A percentile compares a stretch with the other conserved stretches of the same genome.
Evolutionary conservation across 345 rosid genomes (phyloP).

Genomic region (Ailanthus altissimus): DNA sequence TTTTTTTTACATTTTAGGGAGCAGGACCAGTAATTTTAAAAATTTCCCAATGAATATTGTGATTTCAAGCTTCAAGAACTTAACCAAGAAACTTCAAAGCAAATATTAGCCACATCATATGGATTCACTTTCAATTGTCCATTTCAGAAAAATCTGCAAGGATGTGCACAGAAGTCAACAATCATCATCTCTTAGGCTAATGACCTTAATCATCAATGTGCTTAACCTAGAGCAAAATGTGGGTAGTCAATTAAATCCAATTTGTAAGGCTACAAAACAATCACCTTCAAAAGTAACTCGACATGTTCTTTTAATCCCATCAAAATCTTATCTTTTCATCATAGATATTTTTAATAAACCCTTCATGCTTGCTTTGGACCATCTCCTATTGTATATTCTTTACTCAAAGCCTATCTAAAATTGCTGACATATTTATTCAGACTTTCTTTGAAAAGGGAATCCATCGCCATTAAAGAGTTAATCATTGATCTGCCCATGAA

Average conservation of each 20-base stretch:
- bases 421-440: no score
- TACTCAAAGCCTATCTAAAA: neutral
- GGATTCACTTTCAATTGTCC: neutral
- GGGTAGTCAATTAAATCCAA: constrained; percentile 5
- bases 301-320: neutral
- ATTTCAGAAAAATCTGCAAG: neutral
- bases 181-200: neutral
- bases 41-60: neutral
- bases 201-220: neutral
- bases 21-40: neutral
- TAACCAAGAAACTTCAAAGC: no score
- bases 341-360: neutral
- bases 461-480: neutral
- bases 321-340: neutral
- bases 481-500: neutral
- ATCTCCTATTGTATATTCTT: neutral
- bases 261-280: neutral
- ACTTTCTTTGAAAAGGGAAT: neutral
- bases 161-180: neutral
- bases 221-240: neutral
- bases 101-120: neutral
- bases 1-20: neutral
- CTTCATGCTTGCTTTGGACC: neutral
- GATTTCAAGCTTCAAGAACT: neutral
- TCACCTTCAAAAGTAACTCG: neutral